phyloP scores from a whole-genome alignment of 306 rosid species.

The Trichosanthes truncata region DNA sequence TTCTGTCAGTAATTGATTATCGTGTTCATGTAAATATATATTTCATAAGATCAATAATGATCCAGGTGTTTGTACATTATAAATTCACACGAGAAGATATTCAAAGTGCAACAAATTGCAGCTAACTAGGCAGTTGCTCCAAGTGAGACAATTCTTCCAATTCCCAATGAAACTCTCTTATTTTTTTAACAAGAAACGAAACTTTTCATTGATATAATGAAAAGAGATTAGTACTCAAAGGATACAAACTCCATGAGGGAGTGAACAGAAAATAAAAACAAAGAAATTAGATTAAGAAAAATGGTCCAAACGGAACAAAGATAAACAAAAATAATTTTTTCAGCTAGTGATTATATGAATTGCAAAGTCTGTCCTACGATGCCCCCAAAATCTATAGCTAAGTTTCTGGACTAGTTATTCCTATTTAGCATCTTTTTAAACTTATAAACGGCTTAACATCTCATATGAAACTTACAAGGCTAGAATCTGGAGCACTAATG shows the following conservation, averaged over 20 bases:
- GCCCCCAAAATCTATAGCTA: background rate
- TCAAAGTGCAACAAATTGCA: background rate
- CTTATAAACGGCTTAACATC: background rate
- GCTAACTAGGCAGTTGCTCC: background rate
- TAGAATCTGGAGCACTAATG: slow-evolving; percentile 86
- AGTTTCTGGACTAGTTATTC: background rate
- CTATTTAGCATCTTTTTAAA: background rate
- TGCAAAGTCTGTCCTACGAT: background rate
- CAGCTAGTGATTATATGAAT: background rate
- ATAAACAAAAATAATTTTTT: no score
- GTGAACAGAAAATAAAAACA: no score
- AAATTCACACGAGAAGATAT: slow-evolving; percentile 1
- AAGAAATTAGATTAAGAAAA: no score
- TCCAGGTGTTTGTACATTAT: background rate
- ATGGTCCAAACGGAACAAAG: no score
- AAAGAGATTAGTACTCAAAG: no score
- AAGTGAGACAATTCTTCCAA: background rate
- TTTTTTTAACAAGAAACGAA: no score
- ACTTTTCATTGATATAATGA: no score
- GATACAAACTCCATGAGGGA: no score
- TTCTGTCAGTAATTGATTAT: slow-evolving; percentile 6
- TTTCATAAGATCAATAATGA: background rate
- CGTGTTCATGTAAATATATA: slow-evolving; percentile 2
- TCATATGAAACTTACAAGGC: slow-evolving; percentile 67
- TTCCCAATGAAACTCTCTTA: background rate